Conservation (phyloP, 129 eudicot genomes). For the Flaveria sonorensis region DNA sequence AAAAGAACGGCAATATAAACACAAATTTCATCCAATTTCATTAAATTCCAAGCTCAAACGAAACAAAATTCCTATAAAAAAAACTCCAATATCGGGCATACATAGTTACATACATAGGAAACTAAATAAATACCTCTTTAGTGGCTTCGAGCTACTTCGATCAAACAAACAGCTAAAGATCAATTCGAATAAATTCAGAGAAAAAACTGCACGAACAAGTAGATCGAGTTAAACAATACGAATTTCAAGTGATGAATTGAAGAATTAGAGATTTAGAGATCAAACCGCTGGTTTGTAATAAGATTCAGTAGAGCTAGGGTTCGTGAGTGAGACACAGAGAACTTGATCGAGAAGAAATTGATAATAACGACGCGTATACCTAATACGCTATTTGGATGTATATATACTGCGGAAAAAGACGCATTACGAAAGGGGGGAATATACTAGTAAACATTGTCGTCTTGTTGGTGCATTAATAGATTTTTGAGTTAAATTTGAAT, state of each 20-base stretch:
- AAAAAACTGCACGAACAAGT: slow-evolving; percentile 8
- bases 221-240: slow-evolving; percentile 22
- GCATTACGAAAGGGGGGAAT: background rate
- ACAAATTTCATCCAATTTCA: background rate
- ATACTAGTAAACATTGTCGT: background rate
- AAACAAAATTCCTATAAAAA: background rate
- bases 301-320: slow-evolving; percentile 33
- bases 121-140: slow-evolving; percentile 18
- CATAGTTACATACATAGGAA: background rate
- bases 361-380: slow-evolving; percentile 27
- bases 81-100: slow-evolving; percentile 12
- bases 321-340: slow-evolving; percentile 21
- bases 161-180: slow-evolving; percentile 11
- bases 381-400: background rate
- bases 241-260: slow-evolving; percentile 17
- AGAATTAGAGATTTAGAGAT: background rate
- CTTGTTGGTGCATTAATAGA: too few species aligned
- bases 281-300: background rate
- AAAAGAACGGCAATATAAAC: background rate
- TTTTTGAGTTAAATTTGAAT: too few species aligned
- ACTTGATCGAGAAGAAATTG: slow-evolving; percentile 22
- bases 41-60: background rate
- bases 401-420: slow-evolving; percentile 29
- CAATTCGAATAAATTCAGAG: background rate
- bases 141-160: slow-evolving; percentile 21